Evolutionary conservation across 2,329 filamentous ascomycete genomes (phyloP).

Genomic region (Ophiostoma piceae): DNA sequence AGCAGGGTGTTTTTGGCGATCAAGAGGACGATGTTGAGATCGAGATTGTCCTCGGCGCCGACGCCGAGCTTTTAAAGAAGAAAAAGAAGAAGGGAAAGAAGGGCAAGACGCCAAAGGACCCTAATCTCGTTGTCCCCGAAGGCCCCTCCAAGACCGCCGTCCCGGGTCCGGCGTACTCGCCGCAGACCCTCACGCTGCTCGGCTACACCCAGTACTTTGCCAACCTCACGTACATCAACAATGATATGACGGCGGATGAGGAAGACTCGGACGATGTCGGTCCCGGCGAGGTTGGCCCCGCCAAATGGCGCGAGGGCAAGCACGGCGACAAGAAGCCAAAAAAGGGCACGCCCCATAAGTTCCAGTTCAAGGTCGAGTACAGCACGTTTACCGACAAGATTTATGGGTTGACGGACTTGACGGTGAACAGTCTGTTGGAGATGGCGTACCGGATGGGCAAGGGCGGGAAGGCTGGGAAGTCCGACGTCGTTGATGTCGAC

Average conservation of each 20-base stretch:
- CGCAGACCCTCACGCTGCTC: conserved; percentile 71
- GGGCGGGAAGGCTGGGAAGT: conserved; percentile 27
- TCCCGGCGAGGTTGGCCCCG: conserved; percentile 13
- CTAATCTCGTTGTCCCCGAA: conserved; percentile 60
- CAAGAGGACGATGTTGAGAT: background rate
- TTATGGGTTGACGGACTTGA: conserved; percentile 76
- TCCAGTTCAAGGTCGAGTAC: conserved; percentile 80
- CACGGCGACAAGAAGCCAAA: conserved; percentile 55
- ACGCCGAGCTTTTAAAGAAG: conserved; percentile 6
- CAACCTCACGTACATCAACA: conserved; percentile 87
- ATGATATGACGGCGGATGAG: conserved; percentile 47
- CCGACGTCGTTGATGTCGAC: conserved; percentile 24
- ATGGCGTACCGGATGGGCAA: conserved; percentile 69
- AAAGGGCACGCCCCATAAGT: conserved; percentile 52
- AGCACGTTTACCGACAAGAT: conserved; percentile 70
- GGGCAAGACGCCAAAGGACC: conserved; percentile 40
- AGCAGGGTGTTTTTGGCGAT: background rate
- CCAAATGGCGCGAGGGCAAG: conserved; percentile 60
- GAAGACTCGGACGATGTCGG: conserved; percentile 27
- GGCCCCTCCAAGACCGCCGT: conserved; percentile 66
- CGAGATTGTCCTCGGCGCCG: background rate
- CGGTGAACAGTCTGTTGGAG: conserved; percentile 72
- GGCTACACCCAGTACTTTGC: conserved; percentile 89
- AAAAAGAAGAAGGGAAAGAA: conserved; percentile 20
- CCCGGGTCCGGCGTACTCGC: conserved; percentile 85